Evolutionary conservation across 495 filamentous ascomycete genomes (phyloP).

Genomic region (Delitschia confertaspora): DNA sequence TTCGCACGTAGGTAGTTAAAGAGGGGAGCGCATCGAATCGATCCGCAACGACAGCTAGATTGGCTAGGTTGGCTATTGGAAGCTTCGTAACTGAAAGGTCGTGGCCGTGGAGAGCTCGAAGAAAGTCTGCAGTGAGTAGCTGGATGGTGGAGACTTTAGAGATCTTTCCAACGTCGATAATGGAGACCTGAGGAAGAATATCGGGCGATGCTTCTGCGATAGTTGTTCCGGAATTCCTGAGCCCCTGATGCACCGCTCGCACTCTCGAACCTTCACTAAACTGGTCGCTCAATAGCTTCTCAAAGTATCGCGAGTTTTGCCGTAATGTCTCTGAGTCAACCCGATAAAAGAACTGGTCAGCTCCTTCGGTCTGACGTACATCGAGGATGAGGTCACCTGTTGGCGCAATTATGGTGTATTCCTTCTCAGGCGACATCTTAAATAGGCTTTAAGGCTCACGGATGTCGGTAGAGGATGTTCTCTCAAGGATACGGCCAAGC

Average conservation of each 20-base stretch:
- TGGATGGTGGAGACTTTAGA: constrained; percentile 43
- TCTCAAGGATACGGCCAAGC: constrained; percentile 26
- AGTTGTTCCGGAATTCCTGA: constrained; percentile 36
- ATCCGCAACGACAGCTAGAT: constrained; percentile 59
- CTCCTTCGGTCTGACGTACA: constrained; percentile 30
- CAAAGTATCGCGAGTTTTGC: constrained; percentile 51
- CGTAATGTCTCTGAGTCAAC: constrained; percentile 36
- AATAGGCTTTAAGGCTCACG: background rate
- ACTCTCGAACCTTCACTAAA: constrained; percentile 47
- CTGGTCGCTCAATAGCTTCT: constrained; percentile 41
- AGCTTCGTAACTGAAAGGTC: constrained; percentile 28
- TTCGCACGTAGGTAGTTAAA: constrained; percentile 42
- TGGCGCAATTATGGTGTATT: constrained; percentile 34
- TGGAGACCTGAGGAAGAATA: constrained; percentile 46
- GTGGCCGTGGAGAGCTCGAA: constrained; percentile 48
- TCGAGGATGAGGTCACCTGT: constrained; percentile 50
- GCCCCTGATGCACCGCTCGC: constrained; percentile 35
- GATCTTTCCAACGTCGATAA: constrained; percentile 52
- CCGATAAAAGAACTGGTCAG: constrained; percentile 30
- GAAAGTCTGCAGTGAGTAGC: constrained; percentile 46
- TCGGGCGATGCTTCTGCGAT: constrained; percentile 40
- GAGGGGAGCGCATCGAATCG: constrained; percentile 48
- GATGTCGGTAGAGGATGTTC: background rate
- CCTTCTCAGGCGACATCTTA: constrained; percentile 1
- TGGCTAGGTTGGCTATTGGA: constrained; percentile 47